These are phyloP conservation scores for Aspergillus heteromorphus DNA, from an alignment of 495 filamentous ascomycete species.

Conservation along the genomic window DNA sequence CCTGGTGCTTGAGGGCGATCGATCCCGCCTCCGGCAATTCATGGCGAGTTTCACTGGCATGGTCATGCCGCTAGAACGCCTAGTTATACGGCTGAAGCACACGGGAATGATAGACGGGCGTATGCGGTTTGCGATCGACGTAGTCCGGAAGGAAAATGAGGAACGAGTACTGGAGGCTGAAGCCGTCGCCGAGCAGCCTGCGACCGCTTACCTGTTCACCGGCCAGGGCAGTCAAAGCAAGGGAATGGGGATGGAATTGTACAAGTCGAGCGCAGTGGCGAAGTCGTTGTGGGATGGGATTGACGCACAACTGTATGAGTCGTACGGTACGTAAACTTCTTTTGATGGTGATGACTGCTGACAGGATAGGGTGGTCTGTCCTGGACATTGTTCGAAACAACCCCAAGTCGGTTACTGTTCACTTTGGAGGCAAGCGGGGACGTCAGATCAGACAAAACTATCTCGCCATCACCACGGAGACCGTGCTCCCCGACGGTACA, in stretches of 20 bases:
- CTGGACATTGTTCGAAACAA: constrained; percentile 34
- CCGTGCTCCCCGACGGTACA: constrained; percentile 8
- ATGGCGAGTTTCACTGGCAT: constrained; percentile 27
- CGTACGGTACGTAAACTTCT: constrained; percentile 26
- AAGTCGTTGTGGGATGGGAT: constrained; percentile 35
- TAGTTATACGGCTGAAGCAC: constrained; percentile 28
- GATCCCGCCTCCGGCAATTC: constrained; percentile 20
- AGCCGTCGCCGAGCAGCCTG: constrained; percentile 31
- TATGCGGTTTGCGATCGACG: constrained; percentile 25
- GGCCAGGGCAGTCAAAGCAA: constrained; percentile 39
- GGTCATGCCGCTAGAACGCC: constrained; percentile 31
- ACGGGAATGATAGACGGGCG: constrained; percentile 31
- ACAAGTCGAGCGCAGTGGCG: constrained; percentile 26
- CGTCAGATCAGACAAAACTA: constrained; percentile 33
- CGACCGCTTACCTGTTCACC: constrained; percentile 39
- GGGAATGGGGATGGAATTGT: constrained; percentile 41
- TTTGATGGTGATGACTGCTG: not conserved
- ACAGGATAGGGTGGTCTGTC: constrained; percentile 28
- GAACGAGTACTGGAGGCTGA: constrained; percentile 29
- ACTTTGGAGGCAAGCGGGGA: constrained; percentile 36
- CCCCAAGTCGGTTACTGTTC: constrained; percentile 34
- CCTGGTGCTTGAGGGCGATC: constrained; percentile 11
- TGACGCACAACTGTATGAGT: constrained; percentile 28
- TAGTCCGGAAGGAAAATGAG: constrained; percentile 15
- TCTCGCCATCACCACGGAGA: constrained; percentile 21